These are phyloP conservation scores for Russula griseocarnosa DNA, from an alignment of 768 basidiomycete species.

Conservation along the genomic window DNA sequence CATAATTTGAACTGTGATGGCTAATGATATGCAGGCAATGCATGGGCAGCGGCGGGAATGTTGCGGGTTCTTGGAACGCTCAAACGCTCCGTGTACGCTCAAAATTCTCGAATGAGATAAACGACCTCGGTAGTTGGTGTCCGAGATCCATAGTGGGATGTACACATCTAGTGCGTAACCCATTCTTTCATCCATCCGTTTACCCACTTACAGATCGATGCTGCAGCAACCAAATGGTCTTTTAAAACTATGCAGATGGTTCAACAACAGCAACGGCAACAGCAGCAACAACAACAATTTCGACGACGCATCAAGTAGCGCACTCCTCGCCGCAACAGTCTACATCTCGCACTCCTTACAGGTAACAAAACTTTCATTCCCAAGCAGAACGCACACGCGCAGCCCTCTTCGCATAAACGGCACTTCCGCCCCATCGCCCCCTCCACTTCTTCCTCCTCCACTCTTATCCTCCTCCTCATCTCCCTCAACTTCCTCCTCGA, in stretches of 20 bases:
- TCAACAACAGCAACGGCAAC: constrained; percentile 41
- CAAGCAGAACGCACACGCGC: constrained; percentile 55
- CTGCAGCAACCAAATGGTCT: constrained; percentile 45
- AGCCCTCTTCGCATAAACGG: constrained; percentile 33
- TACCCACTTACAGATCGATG: neutral
- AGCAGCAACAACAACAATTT: too few relatives aligned
- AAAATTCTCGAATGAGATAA: constrained; percentile 48
- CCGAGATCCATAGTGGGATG: constrained; percentile 71
- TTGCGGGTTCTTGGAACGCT: constrained; percentile 77
- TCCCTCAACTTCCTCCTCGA: neutral
- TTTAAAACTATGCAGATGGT: constrained; percentile 72
- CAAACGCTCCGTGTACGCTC: constrained; percentile 52
- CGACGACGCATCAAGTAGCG: constrained; percentile 66
- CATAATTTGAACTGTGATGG: neutral
- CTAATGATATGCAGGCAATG: constrained; percentile 54
- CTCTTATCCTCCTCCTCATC: constrained; percentile 10
- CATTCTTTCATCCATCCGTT: neutral
- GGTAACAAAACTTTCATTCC: constrained; percentile 47
- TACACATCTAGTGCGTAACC: constrained; percentile 56
- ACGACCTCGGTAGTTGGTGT: constrained; percentile 57
- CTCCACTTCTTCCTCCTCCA: too few relatives aligned
- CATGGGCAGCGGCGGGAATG: constrained; percentile 87
- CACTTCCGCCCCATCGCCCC: neutral
- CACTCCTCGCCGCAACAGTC: constrained; percentile 71
- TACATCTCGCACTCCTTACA: constrained; percentile 61